These are phyloP conservation scores for Claviceps sp. DNA, from an alignment of 2,329 filamentous ascomycete species.

Conservation along the genomic window DNA sequence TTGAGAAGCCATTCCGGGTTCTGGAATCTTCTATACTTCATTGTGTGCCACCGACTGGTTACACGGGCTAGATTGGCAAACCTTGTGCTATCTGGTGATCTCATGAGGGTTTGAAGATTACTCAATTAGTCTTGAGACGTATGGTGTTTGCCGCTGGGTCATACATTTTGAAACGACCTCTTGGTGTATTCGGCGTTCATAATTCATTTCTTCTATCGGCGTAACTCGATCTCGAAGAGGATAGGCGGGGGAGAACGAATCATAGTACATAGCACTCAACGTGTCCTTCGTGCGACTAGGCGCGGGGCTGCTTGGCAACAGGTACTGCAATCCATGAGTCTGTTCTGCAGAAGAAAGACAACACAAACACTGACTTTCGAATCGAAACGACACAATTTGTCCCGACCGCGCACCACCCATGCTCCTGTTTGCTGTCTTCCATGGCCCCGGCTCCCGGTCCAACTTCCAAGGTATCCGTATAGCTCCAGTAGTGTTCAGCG, in stretches of 20 bases:
- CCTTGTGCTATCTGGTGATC: neutral
- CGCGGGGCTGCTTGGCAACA: neutral
- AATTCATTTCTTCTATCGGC: neutral
- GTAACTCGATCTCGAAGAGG: neutral
- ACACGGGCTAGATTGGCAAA: conserved; percentile 1
- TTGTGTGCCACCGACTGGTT: neutral
- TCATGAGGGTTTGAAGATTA: neutral
- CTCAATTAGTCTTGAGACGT: neutral
- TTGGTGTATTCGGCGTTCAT: neutral
- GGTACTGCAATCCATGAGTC: neutral
- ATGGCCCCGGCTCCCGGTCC: neutral
- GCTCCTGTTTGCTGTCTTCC: neutral
- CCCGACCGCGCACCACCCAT: neutral
- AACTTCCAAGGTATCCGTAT: neutral
- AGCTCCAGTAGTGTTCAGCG: neutral
- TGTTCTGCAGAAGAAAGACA: no score
- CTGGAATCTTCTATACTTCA: conserved; percentile 2
- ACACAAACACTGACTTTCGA: no score
- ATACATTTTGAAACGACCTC: neutral
- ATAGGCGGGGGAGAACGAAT: neutral
- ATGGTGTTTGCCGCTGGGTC: neutral
- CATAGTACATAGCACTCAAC: neutral
- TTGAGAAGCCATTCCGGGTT: neutral
- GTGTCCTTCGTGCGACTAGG: neutral
- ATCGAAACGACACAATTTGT: no score